Percentiles rank a stretch among this genome's conserved stretches.
phyloP scores from a whole-genome alignment of 2,329 filamentous ascomycete genomes.

The Byssochlamys sp. region DNA sequence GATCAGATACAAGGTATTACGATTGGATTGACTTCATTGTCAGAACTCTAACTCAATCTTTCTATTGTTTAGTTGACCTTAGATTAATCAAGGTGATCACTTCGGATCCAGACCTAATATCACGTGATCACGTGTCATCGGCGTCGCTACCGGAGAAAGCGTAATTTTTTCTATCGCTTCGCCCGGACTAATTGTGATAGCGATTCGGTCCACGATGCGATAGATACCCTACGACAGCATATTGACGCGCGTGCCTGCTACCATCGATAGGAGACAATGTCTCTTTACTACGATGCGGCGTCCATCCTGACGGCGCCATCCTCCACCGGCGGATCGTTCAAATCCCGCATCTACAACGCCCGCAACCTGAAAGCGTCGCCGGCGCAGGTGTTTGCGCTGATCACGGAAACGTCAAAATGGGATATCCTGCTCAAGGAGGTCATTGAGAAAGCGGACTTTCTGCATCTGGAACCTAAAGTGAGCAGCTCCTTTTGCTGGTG shows the following conservation, averaged over 20 bases:
- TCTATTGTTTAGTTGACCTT: too few relatives aligned
- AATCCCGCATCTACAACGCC: slow-evolving; percentile 67
- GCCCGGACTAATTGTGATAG: neutral
- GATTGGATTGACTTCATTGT: too few relatives aligned
- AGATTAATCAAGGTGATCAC: too few relatives aligned
- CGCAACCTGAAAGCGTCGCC: slow-evolving; percentile 69
- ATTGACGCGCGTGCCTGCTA: neutral
- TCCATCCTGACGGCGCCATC: slow-evolving; percentile 57
- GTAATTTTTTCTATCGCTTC: neutral
- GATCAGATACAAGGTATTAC: too few relatives aligned
- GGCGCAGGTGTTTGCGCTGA: slow-evolving; percentile 76
- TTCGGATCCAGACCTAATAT: too few relatives aligned
- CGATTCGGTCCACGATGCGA: neutral
- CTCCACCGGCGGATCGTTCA: slow-evolving; percentile 70
- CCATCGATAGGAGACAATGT: slow-evolving; percentile 51
- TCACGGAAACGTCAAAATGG: slow-evolving; percentile 84
- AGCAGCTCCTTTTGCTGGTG: slow-evolving; percentile 8
- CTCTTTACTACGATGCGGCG: slow-evolving; percentile 86
- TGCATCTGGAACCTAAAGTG: slow-evolving; percentile 79
- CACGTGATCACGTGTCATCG: too few relatives aligned
- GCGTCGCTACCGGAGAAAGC: neutral
- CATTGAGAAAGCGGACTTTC: slow-evolving; percentile 67
- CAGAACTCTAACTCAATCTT: too few relatives aligned
- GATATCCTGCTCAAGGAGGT: slow-evolving; percentile 75
- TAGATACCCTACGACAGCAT: neutral